phyloP scores from a whole-genome alignment of 352 stramenopile species.

The Globisporangium okanoganense region DNA sequence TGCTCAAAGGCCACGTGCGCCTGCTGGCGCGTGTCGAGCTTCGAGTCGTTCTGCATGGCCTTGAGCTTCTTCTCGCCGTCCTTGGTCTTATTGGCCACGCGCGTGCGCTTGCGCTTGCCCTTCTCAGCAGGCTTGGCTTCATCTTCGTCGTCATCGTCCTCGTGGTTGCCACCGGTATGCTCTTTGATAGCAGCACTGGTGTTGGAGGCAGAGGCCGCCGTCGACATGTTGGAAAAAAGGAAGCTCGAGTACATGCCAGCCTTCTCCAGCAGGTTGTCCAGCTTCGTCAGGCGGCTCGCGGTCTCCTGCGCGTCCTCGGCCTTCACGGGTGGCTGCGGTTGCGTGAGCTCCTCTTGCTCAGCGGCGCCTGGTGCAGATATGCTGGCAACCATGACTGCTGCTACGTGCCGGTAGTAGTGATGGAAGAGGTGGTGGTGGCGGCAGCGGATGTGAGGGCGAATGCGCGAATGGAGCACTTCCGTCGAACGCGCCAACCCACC shows the following conservation, averaged over 20 bases:
- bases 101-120: conserved; percentile 43
- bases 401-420: not conserved
- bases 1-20: conserved; percentile 56
- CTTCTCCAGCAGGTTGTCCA: conserved; percentile 86
- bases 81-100: conserved; percentile 26
- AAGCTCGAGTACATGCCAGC: conserved; percentile 86
- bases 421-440: not conserved
- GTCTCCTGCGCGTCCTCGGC: conserved; percentile 34
- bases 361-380: conserved; percentile 23
- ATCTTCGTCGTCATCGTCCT: conserved; percentile 22
- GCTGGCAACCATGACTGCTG: conserved; percentile 54
- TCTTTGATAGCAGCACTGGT: not conserved
- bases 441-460: not conserved
- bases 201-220: conserved; percentile 36
- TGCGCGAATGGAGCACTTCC: conserved; percentile 5
- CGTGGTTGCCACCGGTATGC: not conserved
- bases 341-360: conserved; percentile 19
- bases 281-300: conserved; percentile 69
- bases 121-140: conserved; percentile 2
- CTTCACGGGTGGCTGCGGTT: conserved; percentile 11
- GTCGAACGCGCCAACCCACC: not conserved
- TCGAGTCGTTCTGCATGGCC: conserved; percentile 49
- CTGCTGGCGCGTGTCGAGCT: conserved; percentile 38
- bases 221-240: conserved; percentile 84
- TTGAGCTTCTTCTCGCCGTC: conserved; percentile 67